Evolutionary conservation across 768 basidiomycete species (phyloP), one percentile per base, ranked within the genome.

Genomic region (Clitopilus hobsonii): DNA sequence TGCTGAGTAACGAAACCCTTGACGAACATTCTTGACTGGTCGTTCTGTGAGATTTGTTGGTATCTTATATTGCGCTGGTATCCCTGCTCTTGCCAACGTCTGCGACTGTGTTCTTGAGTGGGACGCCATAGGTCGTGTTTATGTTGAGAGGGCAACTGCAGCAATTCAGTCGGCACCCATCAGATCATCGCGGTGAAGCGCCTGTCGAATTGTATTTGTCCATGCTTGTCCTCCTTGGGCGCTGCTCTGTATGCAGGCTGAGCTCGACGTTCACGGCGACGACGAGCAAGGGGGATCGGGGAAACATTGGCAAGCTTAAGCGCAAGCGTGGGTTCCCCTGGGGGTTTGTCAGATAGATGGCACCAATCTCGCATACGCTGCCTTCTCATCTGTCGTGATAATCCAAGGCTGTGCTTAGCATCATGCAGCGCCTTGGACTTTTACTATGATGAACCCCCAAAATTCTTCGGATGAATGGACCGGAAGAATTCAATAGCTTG

Each of bases 1-100:
- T 45, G 41, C 54, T 54, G 52, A 62, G 8, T 29, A 6, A 16
- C 30, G 51, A 41, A 27, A 52, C 23, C 28, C 18, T 5, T 16
- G 23, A 53, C 60, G 54, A 54, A 64, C 63, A 52, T 47, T 58
- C 56, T 57, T 61, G 20, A 64, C 27, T 7, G 55, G 60, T 29
- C 63, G 56, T 24, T 61, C 61, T 26, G 55, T 55, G 5, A 63
- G n/a, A 48, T 63, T 52, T 3, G 38, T 22, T 24, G 61, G 63
- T 11, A 57, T 51, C 52, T 11, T 38, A 10, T 59, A 52, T 26
- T 59, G 54, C 8, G 27, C 32, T 14, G 63, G 60, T 26, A 62
- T 55, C 41, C 63, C 63, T 22, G 56, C 26, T 54, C 55, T 57
- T 18, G 58, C 41, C 18, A 45, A 45, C 41, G 41, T 45, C 23